Evolutionary conservation across 495 filamentous ascomycete species (phyloP), one percentile per base, ranked within the genome.

Genomic region (Daldinia grandis): DNA sequence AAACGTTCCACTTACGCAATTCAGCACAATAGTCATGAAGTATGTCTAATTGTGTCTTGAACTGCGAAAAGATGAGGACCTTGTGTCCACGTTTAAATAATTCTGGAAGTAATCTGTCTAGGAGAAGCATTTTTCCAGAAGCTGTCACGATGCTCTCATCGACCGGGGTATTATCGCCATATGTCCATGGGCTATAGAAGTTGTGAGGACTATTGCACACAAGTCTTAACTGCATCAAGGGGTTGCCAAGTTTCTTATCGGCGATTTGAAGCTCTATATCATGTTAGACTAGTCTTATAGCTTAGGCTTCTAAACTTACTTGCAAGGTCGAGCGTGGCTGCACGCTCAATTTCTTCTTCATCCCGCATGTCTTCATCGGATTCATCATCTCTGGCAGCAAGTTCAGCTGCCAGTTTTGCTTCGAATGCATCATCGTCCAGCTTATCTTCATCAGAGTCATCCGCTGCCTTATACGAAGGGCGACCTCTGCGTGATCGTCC

Each of bases 231-330:
- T 99, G 95, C 86, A 98, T 90, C 27, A 98, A 78, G 0, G 94
- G 93, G 73, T 99, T 99, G 66, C 96, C 94, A 27, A 99, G 87
- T 76, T 98, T 98, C 83, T 98, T 99, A 28, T 86, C 86, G n/a
- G 87, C 80, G 30, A 98, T 92, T 77, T 97, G 93, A 62, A 89
- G 87, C 71, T 94, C 87, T 90, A 75, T 62, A 14, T 59, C 1
- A 7, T 54, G 74, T 78, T 59, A 77, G 72, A 61, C 21, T 30
- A 50, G 6, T 30, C 12, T 1, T 0, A 17, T 30, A 6, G 15
- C 0, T n/a, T 17, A 27, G 28, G 53, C 21, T 25, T 28, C 21
- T 62, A 30, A 6, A 85, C 86, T 64, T 87, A 88, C 88, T 95
- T 12, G 95, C 94, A 66, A 95, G 81, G 24, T 93, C 88, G 5